Evolutionary conservation across 2,329 filamentous ascomycete genomes (phyloP).

Genomic region (Neobulgaria alba): DNA sequence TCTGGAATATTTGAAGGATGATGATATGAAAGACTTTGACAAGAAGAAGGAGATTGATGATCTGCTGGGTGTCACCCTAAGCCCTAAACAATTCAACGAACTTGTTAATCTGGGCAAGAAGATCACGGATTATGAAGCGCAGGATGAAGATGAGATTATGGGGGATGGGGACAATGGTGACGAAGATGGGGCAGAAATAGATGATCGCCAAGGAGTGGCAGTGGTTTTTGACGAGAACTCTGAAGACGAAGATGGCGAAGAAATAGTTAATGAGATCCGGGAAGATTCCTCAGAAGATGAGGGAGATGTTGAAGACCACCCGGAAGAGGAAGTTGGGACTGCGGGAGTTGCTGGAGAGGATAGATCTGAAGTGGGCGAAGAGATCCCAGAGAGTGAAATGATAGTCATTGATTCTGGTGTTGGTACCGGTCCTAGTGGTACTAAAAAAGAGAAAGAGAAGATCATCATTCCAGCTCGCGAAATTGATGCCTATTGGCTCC

Average conservation of each 20-base stretch:
- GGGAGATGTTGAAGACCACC: conserved; percentile 52
- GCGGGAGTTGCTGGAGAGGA: conserved; percentile 41
- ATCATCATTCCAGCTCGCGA: conserved; percentile 71
- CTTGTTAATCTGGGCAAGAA: conserved; percentile 95
- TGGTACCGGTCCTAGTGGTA: conserved; percentile 41
- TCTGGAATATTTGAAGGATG: conserved; percentile 87
- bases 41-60: conserved; percentile 98
- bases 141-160: conserved; percentile 90
- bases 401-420: conserved; percentile 71
- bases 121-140: conserved; percentile 95
- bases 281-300: conserved; percentile 82
- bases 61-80: conserved; percentile 73
- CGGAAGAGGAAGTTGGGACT: conserved; percentile 42
- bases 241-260: conserved; percentile 73
- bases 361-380: conserved; percentile 40
- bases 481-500: conserved; percentile 96
- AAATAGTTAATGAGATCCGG: conserved; percentile 74
- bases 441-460: conserved; percentile 42
- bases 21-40: conserved; percentile 92
- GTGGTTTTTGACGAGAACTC: conserved; percentile 92
- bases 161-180: conserved; percentile 58
- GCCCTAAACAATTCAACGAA: conserved; percentile 91
- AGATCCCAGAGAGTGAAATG: conserved; percentile 56
- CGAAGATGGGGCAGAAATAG: conserved; percentile 68
- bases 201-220: conserved; percentile 91